phyloP scores from a whole-genome alignment of 2,329 filamentous ascomycete genomes.

The Delphinella strobiligena region DNA sequence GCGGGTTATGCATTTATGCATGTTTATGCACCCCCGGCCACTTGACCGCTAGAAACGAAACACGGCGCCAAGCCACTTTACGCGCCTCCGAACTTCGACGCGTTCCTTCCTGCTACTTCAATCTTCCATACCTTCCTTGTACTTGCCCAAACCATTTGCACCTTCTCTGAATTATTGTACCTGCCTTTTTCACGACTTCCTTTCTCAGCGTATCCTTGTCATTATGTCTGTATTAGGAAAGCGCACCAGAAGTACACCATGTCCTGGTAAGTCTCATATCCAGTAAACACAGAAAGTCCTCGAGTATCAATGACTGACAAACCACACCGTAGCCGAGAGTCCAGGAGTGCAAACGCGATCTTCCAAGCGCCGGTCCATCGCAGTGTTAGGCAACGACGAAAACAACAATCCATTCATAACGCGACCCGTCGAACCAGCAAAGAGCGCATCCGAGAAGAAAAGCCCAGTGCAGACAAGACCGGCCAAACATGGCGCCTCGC shows the following conservation, averaged over 20 bases:
- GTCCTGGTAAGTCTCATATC: background rate
- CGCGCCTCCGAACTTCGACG: constrained; percentile 1
- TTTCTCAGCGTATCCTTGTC: constrained; percentile 1
- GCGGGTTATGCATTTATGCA: too few species aligned
- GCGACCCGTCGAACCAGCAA: constrained; percentile 8
- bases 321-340: constrained; percentile 3
- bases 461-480: constrained; percentile 25
- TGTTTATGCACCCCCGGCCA: too few species aligned
- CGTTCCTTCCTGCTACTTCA: background rate
- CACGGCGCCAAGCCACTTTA: constrained; percentile 8
- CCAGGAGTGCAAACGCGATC: constrained; percentile 22
- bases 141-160: constrained; percentile 1
- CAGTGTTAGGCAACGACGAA: constrained; percentile 50
- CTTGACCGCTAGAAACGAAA: too few species aligned
- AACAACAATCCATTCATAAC: constrained; percentile 49
- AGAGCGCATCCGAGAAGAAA: constrained; percentile 23
- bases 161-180: constrained; percentile 1
- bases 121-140: constrained; percentile 3
- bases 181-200: too few species aligned
- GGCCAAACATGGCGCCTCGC: constrained; percentile 35
- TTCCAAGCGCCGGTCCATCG: constrained; percentile 31
- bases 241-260: constrained; percentile 26
- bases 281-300: constrained; percentile 1
- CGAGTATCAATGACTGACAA: constrained; percentile 2
- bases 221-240: constrained; percentile 33